Conservation (phyloP, 148 eudicot species). For the Nepenthes gracilis region DNA sequence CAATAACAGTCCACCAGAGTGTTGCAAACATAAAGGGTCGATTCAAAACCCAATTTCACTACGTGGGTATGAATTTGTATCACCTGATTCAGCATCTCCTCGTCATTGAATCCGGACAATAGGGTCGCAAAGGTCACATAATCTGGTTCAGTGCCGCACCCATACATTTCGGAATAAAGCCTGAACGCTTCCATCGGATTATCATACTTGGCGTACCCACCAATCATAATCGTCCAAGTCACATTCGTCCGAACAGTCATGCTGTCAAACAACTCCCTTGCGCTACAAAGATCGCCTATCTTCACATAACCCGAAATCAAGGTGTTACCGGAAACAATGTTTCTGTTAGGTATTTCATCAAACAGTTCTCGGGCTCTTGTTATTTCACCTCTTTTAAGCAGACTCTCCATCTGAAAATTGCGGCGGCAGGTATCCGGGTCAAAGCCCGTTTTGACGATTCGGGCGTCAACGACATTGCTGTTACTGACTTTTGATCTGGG, state of each 20-base stretch:
- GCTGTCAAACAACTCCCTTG: slow-evolving; percentile 46
- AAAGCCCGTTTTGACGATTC: slow-evolving; percentile 67
- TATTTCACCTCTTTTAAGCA: slow-evolving; percentile 23
- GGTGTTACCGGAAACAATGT: slow-evolving; percentile 35
- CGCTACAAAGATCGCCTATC: slow-evolving; percentile 36
- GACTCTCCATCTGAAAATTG: slow-evolving; percentile 34
- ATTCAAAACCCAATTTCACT: slow-evolving; percentile 36
- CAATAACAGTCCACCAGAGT: slow-evolving; percentile 69
- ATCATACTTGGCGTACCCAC: slow-evolving; percentile 42
- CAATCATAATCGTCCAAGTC: slow-evolving; percentile 73
- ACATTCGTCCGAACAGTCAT: slow-evolving; percentile 33
- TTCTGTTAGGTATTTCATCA: slow-evolving; percentile 57
- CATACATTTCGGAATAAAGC: slow-evolving; percentile 45
- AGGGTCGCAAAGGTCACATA: slow-evolving; percentile 59
- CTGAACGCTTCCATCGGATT: slow-evolving; percentile 40
- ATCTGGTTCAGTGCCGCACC: slow-evolving; percentile 40
- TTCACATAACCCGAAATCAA: slow-evolving; percentile 53
- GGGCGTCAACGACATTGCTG: slow-evolving; percentile 34
- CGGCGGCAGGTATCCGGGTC: slow-evolving; percentile 38
- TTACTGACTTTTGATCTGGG: too few species aligned
- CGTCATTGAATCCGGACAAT: slow-evolving; percentile 47
- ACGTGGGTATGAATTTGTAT: slow-evolving; percentile 58
- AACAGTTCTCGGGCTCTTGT: slow-evolving; percentile 41
- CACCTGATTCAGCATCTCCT: slow-evolving; percentile 14
- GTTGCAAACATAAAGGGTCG: slow-evolving; percentile 36